Evolutionary conservation across 2,329 filamentous ascomycete species (phyloP).

Genomic region (Exophiala sp.): DNA sequence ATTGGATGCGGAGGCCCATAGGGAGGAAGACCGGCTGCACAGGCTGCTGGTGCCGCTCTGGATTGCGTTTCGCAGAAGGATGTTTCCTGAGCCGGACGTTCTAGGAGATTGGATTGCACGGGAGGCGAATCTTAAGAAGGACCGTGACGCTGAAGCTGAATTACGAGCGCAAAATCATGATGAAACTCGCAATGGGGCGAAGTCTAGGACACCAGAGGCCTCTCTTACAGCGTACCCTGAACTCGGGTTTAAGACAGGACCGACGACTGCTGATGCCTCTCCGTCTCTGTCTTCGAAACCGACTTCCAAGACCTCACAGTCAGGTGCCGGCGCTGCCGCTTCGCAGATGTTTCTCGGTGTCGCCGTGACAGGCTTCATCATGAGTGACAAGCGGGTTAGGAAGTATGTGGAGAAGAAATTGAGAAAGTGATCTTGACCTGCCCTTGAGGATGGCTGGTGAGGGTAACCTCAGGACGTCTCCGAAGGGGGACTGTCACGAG

Average conservation of each 20-base stretch:
- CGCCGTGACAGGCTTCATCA: conserved; percentile 20
- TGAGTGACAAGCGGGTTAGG: conserved; percentile 20
- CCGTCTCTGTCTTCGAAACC: neutral
- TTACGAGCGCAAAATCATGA: neutral
- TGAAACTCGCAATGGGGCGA: neutral
- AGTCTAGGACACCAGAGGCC: neutral
- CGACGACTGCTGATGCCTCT: neutral
- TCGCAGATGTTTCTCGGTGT: conserved; percentile 21
- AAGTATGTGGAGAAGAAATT: conserved; percentile 20
- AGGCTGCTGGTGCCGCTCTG: conserved; percentile 29
- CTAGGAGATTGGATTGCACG: conserved; percentile 18
- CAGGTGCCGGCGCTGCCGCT: conserved; percentile 11
- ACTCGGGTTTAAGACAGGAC: conserved; percentile 17
- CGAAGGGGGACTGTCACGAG: too few species aligned
- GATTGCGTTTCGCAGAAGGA: conserved; percentile 25
- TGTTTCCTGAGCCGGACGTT: conserved; percentile 24
- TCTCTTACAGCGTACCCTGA: conserved; percentile 6
- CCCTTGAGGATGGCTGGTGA: too few species aligned
- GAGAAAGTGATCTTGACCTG: conserved; percentile 16
- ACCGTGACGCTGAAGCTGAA: conserved; percentile 1
- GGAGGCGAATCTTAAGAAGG: conserved; percentile 11
- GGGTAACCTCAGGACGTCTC: too few species aligned
- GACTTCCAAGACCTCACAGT: neutral
- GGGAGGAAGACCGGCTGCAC: conserved; percentile 26
- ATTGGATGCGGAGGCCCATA: conserved; percentile 12